A percentile compares a stretch with the other conserved stretches of the same genome.
phyloP scores from a whole-genome alignment of 176 grass and related monocot genomes.

The Cenchrus fungigraminus region DNA sequence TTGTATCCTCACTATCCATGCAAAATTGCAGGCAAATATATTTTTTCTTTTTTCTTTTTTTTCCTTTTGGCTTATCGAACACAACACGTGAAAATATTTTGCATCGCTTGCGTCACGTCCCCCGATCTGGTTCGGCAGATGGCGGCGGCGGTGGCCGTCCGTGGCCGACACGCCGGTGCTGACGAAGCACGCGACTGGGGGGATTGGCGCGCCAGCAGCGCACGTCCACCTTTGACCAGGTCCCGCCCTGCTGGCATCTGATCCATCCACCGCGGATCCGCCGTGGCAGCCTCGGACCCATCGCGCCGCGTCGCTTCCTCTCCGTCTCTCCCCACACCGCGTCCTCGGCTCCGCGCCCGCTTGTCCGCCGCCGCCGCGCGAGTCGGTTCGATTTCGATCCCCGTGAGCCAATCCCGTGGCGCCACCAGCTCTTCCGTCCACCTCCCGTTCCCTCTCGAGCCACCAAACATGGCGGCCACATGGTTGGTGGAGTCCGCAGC shows the following conservation, averaged over 20 bases:
- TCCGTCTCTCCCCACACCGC: neutral
- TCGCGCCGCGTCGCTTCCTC: neutral
- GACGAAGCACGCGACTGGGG: no score
- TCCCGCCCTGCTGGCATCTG: neutral
- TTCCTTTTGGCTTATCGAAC: no score
- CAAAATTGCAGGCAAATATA: no score
- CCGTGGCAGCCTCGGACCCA: conserved; percentile 23
- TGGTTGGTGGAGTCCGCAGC: neutral
- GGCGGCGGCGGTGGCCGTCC: no score
- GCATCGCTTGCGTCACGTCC: no score
- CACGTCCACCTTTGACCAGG: neutral
- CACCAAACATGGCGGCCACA: neutral
- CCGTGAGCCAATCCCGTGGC: neutral
- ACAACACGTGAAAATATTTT: no score
- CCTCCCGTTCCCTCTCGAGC: neutral
- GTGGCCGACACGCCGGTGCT: no score
- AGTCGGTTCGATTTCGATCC: neutral
- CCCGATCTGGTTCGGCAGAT: no score
- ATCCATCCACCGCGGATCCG: conserved; percentile 15
- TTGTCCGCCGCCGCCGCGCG: neutral
- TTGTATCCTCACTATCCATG: no score
- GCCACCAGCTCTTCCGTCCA: no score
- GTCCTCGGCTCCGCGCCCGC: neutral
- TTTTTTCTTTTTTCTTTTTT: no score
- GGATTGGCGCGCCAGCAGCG: no score